Percentiles rank a stretch among this genome's conserved stretches.
Evolutionary conservation across 176 grass and related monocot genomes (phyloP).

Genomic region (Tillandsia leiboldiana): DNA sequence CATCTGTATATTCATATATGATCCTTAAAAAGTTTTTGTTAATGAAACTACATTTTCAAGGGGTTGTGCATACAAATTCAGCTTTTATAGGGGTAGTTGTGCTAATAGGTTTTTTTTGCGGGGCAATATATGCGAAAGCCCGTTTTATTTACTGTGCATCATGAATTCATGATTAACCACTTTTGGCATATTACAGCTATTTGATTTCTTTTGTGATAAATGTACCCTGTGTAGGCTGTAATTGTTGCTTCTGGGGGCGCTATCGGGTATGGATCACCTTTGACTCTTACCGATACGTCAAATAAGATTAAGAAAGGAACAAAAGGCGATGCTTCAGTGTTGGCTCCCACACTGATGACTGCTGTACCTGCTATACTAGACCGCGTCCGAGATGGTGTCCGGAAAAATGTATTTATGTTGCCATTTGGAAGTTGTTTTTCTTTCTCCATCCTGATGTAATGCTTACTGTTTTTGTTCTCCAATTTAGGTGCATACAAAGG

Average conservation of each 20-base stretch:
- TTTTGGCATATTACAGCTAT: conserved; percentile 22
- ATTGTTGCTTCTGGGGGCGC: conserved; percentile 64
- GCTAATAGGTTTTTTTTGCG: too few species aligned
- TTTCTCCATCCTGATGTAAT: not conserved
- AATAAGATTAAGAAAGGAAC: conserved; percentile 94
- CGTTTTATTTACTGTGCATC: not conserved
- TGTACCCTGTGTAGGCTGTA: conserved; percentile 44
- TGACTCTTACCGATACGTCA: conserved; percentile 90
- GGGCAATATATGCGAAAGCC: too few species aligned
- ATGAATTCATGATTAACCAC: not conserved
- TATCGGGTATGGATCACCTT: conserved; percentile 82
- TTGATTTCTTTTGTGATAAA: not conserved
- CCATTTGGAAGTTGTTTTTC: conserved; percentile 1
- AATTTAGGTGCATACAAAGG: conserved; percentile 73
- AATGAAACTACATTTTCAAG: too few species aligned
- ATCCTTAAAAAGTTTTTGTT: too few species aligned
- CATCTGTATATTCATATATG: too few species aligned
- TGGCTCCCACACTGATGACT: conserved; percentile 83
- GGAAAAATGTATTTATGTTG: conserved; percentile 64
- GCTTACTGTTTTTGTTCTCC: not conserved
- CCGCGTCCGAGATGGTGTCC: conserved; percentile 71
- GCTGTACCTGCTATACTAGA: conserved; percentile 97
- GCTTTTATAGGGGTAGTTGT: too few species aligned
- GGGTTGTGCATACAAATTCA: too few species aligned
- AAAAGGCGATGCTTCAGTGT: conserved; percentile 61